Base-by-base conservation (phyloP, 371 early-diverging fungal genomes). In the Dentiscutata heterogama region DNA sequence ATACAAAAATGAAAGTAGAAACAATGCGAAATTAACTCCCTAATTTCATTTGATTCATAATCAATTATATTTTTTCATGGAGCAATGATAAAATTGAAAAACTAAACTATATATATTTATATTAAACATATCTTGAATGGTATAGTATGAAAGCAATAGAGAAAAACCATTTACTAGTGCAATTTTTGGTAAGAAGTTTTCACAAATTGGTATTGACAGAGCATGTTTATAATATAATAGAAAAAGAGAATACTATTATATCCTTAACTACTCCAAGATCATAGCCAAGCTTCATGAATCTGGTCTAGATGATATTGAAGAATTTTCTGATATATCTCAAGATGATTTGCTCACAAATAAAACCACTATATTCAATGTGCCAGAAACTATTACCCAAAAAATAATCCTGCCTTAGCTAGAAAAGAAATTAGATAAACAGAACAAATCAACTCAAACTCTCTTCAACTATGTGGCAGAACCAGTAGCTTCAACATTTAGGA, bases 231-330 rank as follows among this genome's bases (percentile, higher is more conserved):
- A 6, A 39, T 14, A 35, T 67, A 20, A 29, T 60, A 29, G 60
- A 58, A 60, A 39, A 42, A 75, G 76, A 60, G 42, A 58, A 60
- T 75, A 58, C 35, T 25, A 58, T 18, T 75, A 75, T 75, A 75
- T 75, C 54, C 76, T 75, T 56, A 31, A 68, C 31, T 31, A 18
- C 31, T 35, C 39, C 4, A 68, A 35, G 39, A 67, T 67, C 5
- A 35, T 67, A 42, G 68, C 13, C 20, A 67, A 67, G 31, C n/a
- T 67, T 6, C 1, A 29, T 10, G 31, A 67, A 67, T 67, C 68
- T 6, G 13, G 10, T 2, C 10, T 68, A 7, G 68, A 25, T 35
- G 27, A 73, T 50, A 73, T 73, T 6, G 54, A 73, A 20, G 73
- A 73, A 54, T 73, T 73, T 73, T 73, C 27, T 6, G 54, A 73